phyloP scores from a whole-genome alignment of 306 rosid genomes.

The Lagenaria siceraria region DNA sequence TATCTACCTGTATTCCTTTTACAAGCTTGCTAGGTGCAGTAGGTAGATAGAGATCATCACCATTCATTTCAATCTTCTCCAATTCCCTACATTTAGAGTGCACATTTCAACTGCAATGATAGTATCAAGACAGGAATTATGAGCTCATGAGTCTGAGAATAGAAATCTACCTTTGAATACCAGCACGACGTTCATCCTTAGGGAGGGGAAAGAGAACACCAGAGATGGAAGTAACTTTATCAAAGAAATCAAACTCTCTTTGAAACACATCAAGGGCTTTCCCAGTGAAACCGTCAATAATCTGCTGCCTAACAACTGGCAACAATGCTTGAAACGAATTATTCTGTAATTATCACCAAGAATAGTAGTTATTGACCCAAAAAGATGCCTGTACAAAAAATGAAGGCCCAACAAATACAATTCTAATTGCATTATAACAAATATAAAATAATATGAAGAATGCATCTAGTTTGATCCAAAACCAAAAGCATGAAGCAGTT shows the following conservation, averaged over 20 bases:
- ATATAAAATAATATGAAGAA: not conserved
- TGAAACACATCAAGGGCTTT: conserved; percentile 64
- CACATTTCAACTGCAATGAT: not conserved
- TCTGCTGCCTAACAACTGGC: conserved; percentile 67
- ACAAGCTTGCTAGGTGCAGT: conserved; percentile 82
- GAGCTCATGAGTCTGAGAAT: not conserved
- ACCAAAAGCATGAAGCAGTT: not conserved
- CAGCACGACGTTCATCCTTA: conserved; percentile 90
- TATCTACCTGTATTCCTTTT: conserved; percentile 73
- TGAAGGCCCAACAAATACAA: not conserved
- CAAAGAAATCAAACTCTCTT: conserved; percentile 93
- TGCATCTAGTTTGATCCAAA: not conserved
- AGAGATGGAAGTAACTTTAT: conserved; percentile 94
- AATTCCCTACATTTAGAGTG: conserved; percentile 46
- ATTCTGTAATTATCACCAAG: conserved; percentile 41
- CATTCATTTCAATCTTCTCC: conserved; percentile 79
- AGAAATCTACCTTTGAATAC: conserved; percentile 53
- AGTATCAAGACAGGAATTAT: not conserved
- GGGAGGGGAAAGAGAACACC: conserved; percentile 75
- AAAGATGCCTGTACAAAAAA: not conserved
- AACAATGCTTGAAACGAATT: conserved; percentile 60
- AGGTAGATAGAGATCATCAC: conserved; percentile 88
- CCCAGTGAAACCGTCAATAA: conserved; percentile 64
- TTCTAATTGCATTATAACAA: not conserved
- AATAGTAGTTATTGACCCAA: not conserved